A percentile compares a stretch with the other conserved stretches of the same genome.
These are phyloP conservation scores for Apiotrichum porosum DNA, from an alignment of 1,284 basidiomycete genomes.

Conservation along the genomic window DNA sequence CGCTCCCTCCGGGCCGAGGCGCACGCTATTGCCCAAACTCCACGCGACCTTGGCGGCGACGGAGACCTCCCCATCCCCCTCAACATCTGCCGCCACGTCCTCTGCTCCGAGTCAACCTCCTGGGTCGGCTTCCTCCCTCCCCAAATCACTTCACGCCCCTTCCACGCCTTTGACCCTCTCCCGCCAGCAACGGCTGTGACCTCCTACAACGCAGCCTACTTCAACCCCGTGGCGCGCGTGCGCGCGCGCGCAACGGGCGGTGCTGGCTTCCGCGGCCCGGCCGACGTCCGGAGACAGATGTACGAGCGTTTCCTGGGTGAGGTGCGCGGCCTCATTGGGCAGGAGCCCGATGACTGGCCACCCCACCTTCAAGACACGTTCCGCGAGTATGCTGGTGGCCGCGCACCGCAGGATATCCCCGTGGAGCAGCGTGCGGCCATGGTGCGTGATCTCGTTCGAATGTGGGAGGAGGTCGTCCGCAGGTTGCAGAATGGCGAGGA, in stretches of 20 bases:
- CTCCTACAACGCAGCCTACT: constrained; percentile 66
- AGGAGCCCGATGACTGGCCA: constrained; percentile 10
- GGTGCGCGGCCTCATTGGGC: constrained; percentile 11
- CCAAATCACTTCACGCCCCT: constrained; percentile 46
- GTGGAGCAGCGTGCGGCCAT: constrained; percentile 9
- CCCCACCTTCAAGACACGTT: constrained; percentile 14
- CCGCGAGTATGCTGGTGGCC: constrained; percentile 10
- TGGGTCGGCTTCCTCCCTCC: constrained; percentile 68
- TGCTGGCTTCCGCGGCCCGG: constrained; percentile 7
- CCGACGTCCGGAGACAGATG: constrained; percentile 7
- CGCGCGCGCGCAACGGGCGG: background rate
- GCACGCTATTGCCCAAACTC: constrained; percentile 46
- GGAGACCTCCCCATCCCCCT: constrained; percentile 34
- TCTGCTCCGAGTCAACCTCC: constrained; percentile 60
- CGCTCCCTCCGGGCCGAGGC: constrained; percentile 29
- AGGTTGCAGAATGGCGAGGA: constrained; percentile 9
- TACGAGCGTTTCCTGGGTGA: constrained; percentile 13
- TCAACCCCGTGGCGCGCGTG: constrained; percentile 43
- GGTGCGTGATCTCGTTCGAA: constrained; percentile 13
- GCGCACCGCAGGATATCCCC: constrained; percentile 8
- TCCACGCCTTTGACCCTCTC: constrained; percentile 72
- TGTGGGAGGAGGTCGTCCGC: constrained; percentile 14
- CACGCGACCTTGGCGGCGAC: constrained; percentile 31
- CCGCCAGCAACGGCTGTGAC: constrained; percentile 61
- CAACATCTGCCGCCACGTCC: constrained; percentile 65